Evolutionary conservation across 23 red algal species (phyloP).

Genomic region (Gracilaria gracilis): DNA sequence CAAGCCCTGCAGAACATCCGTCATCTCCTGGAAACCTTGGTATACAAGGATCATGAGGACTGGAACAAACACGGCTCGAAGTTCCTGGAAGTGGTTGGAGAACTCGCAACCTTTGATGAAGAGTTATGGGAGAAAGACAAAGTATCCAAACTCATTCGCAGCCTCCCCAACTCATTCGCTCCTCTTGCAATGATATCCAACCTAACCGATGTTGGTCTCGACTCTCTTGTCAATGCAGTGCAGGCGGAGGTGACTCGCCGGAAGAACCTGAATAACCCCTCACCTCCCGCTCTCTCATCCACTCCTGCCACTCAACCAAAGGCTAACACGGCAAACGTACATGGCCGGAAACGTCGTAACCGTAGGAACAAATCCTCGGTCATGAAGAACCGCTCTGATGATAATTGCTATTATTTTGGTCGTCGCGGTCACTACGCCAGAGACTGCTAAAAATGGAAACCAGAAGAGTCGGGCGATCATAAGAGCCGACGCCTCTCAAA

Average conservation of each 20-base stretch:
- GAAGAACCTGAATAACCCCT: slow-evolving; percentile 8
- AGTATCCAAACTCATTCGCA: slow-evolving; percentile 16
- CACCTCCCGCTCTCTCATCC: background rate
- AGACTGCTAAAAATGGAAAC: background rate
- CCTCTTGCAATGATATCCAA: slow-evolving; percentile 30
- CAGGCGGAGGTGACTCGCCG: slow-evolving; percentile 31
- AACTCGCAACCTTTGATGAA: slow-evolving; percentile 19
- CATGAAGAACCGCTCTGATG: background rate
- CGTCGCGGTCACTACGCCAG: slow-evolving; percentile 9
- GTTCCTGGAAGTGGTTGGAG: background rate
- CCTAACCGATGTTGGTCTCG: background rate
- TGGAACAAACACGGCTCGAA: background rate
- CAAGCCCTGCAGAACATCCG: slow-evolving; percentile 17
- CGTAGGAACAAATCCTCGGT: background rate
- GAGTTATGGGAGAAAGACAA: slow-evolving; percentile 14
- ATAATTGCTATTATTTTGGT: background rate
- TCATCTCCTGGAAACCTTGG: background rate
- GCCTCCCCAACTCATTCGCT: slow-evolving; percentile 3
- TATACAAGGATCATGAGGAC: slow-evolving; percentile 26
- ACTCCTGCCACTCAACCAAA: background rate
- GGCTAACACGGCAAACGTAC: background rate
- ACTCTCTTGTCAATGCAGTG: background rate
- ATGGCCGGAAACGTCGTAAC: background rate
- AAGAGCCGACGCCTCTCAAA: background rate
- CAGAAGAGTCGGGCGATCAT: background rate